A percentile compares a stretch with the other conserved stretches of the same genome.
These are phyloP conservation scores for Pyrenula massariospora DNA, from an alignment of 495 filamentous ascomycete species.

Conservation along the genomic window DNA sequence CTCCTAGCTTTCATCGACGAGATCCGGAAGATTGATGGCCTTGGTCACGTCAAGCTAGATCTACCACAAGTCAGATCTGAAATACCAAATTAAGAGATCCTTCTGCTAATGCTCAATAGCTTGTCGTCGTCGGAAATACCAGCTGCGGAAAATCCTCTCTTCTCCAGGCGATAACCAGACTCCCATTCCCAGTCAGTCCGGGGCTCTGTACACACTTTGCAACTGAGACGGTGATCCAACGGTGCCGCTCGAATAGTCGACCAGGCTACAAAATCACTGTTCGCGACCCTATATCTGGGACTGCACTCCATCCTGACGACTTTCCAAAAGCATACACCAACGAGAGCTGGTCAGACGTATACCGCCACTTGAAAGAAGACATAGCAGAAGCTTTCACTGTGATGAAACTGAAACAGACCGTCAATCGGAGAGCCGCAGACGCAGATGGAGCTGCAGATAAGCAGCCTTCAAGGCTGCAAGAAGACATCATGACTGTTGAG, in stretches of 20 bases:
- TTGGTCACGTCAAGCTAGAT: neutral
- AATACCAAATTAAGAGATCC: neutral
- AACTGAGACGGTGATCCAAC: neutral
- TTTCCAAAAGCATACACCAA: neutral
- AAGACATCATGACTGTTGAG: slow-evolving; percentile 38
- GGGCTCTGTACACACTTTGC: neutral
- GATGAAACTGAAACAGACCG: neutral
- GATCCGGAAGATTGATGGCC: neutral
- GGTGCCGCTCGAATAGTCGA: neutral
- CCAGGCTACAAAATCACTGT: neutral
- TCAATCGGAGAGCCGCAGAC: neutral
- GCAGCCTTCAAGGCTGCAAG: neutral
- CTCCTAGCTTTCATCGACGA: neutral
- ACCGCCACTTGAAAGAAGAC: neutral
- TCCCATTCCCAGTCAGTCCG: neutral
- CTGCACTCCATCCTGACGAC: neutral
- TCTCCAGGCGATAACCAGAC: neutral
- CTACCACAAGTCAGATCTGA: neutral
- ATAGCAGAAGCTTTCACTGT: neutral
- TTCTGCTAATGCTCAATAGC: neutral
- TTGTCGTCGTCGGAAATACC: neutral
- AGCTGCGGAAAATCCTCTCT: neutral
- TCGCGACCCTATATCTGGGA: neutral
- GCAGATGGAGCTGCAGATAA: neutral
- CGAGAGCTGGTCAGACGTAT: neutral